Evolutionary conservation across 1,139 yeast species (phyloP).

Genomic region (Eremothecium coryli): DNA sequence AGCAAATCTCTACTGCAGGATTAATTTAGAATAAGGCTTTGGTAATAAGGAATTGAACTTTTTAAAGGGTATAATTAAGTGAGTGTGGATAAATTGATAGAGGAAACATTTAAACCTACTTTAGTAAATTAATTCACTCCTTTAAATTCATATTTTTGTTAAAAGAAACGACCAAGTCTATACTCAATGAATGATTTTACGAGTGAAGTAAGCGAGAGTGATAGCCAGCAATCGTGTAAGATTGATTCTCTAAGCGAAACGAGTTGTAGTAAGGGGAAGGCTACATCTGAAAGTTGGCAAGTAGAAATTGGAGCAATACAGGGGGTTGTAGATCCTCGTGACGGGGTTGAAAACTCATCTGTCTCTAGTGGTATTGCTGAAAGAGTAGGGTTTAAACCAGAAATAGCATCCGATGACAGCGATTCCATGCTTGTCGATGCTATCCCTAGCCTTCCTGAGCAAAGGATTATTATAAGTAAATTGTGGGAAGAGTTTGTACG

Average conservation of each 20-base stretch:
- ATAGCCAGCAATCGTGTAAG: not conserved
- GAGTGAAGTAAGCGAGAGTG: not conserved
- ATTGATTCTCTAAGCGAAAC: not conserved
- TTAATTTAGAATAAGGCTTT: too few relatives aligned
- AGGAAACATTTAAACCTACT: too few relatives aligned
- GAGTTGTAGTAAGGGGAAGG: not conserved
- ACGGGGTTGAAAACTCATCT: not conserved
- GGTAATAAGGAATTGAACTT: too few relatives aligned
- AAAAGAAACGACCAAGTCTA: too few relatives aligned
- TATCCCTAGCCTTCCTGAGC: constrained; percentile 14
- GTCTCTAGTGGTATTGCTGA: not conserved
- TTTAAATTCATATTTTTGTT: too few relatives aligned
- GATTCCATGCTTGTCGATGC: constrained; percentile 10
- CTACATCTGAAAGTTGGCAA: not conserved
- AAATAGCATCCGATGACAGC: constrained; percentile 2
- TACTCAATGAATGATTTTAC: not conserved
- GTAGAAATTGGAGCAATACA: not conserved
- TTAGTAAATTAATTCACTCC: too few relatives aligned
- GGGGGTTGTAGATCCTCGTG: not conserved
- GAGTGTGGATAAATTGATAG: too few relatives aligned
- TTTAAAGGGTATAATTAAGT: too few relatives aligned
- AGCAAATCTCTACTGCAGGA: too few relatives aligned
- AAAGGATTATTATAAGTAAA: constrained; percentile 13
- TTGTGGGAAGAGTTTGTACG: constrained; percentile 9
- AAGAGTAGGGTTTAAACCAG: not conserved